Percentiles rank a stretch among this genome's conserved stretches.
Evolutionary conservation across 2,329 filamentous ascomycete species (phyloP).

Genomic region (Cladobotryum protrusum): DNA sequence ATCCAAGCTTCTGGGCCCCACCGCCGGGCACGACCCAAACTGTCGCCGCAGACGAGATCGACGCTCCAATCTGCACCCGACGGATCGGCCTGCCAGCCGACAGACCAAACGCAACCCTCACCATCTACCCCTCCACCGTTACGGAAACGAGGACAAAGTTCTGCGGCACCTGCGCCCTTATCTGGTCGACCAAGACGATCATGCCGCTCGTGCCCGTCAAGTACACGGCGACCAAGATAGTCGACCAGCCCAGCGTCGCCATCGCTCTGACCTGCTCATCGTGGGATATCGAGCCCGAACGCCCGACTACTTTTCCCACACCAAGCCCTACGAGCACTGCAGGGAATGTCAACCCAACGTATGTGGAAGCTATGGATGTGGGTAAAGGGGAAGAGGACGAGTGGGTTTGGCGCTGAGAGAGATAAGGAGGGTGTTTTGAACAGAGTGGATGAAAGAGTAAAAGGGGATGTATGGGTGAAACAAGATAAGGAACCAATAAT

Average conservation of each 20-base stretch:
- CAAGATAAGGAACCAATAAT: too few species aligned
- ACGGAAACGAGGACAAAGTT: constrained; percentile 7
- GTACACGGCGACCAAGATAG: constrained; percentile 5
- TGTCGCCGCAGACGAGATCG: background rate
- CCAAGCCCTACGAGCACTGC: background rate
- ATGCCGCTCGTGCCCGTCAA: constrained; percentile 5
- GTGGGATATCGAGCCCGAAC: background rate
- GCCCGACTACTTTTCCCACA: background rate
- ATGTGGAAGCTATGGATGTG: background rate
- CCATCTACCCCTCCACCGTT: constrained; percentile 8
- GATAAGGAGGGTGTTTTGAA: background rate
- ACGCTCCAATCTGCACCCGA: constrained; percentile 8
- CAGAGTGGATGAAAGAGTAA: background rate
- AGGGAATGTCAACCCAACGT: too few species aligned
- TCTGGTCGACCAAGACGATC: constrained; percentile 11
- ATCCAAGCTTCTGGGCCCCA: constrained; percentile 1
- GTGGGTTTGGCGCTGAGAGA: background rate
- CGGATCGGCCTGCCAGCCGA: constrained; percentile 1
- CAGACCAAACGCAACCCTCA: constrained; percentile 9
- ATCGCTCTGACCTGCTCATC: constrained; percentile 3
- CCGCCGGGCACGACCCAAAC: background rate
- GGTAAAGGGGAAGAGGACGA: background rate
- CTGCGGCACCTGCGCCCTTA: constrained; percentile 11
- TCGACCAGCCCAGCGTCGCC: constrained; percentile 5
- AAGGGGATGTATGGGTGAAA: background rate